Percentiles rank a stretch among this genome's conserved stretches.
These are phyloP conservation scores for Fraxinus latifolia DNA, from an alignment of 305 asterid species.

Conservation along the genomic window DNA sequence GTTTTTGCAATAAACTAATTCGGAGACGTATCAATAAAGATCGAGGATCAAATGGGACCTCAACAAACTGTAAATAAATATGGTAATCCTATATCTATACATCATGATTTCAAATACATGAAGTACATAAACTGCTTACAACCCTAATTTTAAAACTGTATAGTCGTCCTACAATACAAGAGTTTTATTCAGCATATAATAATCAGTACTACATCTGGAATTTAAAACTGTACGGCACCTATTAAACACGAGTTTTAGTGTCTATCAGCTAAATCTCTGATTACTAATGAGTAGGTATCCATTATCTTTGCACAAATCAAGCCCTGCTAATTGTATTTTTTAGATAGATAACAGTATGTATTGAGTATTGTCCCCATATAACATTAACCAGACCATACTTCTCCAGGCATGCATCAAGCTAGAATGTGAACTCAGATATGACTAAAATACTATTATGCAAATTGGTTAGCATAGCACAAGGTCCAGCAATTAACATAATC, in stretches of 20 bases:
- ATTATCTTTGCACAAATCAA: neutral
- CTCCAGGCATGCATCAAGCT: neutral
- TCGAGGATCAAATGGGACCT: neutral
- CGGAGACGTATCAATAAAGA: neutral
- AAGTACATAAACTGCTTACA: neutral
- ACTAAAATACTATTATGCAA: neutral
- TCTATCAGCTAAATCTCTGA: neutral
- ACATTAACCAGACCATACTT: neutral
- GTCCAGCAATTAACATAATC: neutral
- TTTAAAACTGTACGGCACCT: neutral
- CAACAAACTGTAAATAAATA: neutral
- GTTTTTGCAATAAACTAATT: neutral
- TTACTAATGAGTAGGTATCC: neutral
- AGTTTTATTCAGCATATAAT: neutral
- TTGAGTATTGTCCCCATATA: neutral
- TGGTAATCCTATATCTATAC: neutral
- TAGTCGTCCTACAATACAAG: neutral
- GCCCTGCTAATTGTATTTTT: neutral
- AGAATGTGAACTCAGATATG: neutral
- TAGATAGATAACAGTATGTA: neutral
- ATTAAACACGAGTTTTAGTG: neutral
- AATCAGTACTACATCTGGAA: neutral
- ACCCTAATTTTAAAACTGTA: neutral
- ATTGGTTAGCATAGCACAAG: neutral
- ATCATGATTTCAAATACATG: neutral